Evolutionary conservation across 208 protist genomes (phyloP).

Genomic region (Leishmania lainsoni): DNA sequence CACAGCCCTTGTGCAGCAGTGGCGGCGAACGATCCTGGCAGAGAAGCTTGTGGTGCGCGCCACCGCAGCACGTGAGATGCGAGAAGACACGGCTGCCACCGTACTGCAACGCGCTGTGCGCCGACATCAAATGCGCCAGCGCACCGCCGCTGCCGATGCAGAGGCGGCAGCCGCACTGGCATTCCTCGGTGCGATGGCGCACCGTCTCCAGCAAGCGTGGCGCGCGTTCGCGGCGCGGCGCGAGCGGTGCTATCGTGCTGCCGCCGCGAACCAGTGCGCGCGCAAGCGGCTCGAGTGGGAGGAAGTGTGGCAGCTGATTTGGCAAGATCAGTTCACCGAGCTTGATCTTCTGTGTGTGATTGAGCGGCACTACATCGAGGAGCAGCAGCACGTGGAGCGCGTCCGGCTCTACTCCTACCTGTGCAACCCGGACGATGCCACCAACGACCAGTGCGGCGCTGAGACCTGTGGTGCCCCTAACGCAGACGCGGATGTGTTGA

Average conservation of each 20-base stretch:
- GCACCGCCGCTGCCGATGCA: constrained; percentile 15
- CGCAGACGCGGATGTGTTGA: background rate
- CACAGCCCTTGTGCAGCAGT: background rate
- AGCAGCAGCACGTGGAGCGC: constrained; percentile 25
- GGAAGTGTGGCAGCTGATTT: constrained; percentile 38
- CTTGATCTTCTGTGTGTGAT: constrained; percentile 26
- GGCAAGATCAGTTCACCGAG: constrained; percentile 32
- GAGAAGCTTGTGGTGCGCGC: constrained; percentile 48
- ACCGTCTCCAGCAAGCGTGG: constrained; percentile 50
- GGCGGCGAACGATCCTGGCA: constrained; percentile 7
- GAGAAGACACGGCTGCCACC: constrained; percentile 44
- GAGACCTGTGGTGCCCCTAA: background rate
- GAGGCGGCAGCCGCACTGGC: constrained; percentile 19
- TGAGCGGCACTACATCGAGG: constrained; percentile 38
- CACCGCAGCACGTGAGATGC: constrained; percentile 36
- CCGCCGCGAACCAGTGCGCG: constrained; percentile 5
- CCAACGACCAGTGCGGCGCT: background rate
- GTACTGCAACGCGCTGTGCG: constrained; percentile 48
- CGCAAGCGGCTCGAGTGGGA: constrained; percentile 52
- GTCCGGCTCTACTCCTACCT: constrained; percentile 14
- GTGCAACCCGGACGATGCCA: background rate
- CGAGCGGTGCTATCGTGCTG: constrained; percentile 19
- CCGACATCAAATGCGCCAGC: constrained; percentile 26
- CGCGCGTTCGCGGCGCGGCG: constrained; percentile 33
- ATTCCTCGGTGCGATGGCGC: constrained; percentile 21